Conservation (phyloP, 805 yeast genomes). For the Monosporozyma servazzii region DNA sequence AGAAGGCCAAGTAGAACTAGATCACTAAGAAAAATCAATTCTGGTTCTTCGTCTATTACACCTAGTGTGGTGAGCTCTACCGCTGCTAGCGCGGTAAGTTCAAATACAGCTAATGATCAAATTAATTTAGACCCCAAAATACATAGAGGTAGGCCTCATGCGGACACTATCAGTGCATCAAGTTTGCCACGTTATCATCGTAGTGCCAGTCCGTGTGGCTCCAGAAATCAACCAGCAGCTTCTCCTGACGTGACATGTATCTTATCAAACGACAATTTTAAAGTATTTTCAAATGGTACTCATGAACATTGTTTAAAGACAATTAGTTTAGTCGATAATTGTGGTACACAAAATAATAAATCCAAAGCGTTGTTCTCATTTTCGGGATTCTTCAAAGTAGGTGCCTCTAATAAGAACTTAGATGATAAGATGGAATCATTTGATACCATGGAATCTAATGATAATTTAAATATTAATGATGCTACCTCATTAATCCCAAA, state of each 20-base stretch:
- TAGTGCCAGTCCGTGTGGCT: background rate
- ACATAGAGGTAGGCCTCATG: constrained; percentile 13
- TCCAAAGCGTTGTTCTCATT: constrained; percentile 13
- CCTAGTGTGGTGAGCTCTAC: background rate
- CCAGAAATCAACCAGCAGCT: background rate
- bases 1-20: constrained; percentile 2
- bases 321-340: constrained; percentile 12
- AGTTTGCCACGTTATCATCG: constrained; percentile 7
- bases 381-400: constrained; percentile 18
- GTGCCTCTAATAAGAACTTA: constrained; percentile 9
- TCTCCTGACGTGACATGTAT: constrained; percentile 12
- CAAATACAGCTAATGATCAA: background rate
- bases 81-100: background rate
- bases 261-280: constrained; percentile 19
- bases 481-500: constrained; percentile 11
- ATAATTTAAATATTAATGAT: constrained; percentile 5
- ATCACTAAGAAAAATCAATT: constrained; percentile 7
- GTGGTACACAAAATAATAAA: background rate
- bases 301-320: constrained; percentile 25
- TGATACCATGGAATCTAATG: constrained; percentile 4
- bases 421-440: background rate
- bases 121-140: background rate
- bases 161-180: constrained; percentile 22
- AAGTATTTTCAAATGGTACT: constrained; percentile 22
- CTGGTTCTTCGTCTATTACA: constrained; percentile 6